Evolutionary conservation across 2,329 filamentous ascomycete genomes (phyloP), one percentile per base, ranked within the genome.

Genomic region (Cladophialophora immunda): DNA sequence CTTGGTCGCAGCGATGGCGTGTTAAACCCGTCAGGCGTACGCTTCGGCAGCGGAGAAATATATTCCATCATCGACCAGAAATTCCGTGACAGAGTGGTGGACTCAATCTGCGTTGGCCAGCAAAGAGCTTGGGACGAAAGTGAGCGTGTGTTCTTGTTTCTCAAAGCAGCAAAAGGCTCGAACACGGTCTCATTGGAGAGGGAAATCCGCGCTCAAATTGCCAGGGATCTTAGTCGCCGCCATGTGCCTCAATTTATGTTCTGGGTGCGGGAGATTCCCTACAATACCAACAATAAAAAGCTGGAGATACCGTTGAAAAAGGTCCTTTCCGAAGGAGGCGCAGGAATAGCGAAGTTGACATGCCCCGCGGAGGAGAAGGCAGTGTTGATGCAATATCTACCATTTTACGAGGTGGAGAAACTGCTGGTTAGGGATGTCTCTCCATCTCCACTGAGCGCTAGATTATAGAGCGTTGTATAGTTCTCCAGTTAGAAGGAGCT

Each of bases 21-120:
- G 1, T 79, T 95, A 59, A 94, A 95, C 74, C 92, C 92, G 0
- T 89, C 86, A 4, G 92, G 92, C 0, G 88, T 95, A 9, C 84
- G 92, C 0, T 95, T 95, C 73, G 92, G 92, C 0, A 91, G 88
- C 4, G 89, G 91, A 0, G 92, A 95, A 77, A 90, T 95, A 34
- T 96, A 95, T 77, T 85, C 85, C 15, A 90, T 94, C 0, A 77
- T 94, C 3, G 90, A 65, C 34, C 52, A 56, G 17, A 34, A 41
- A 1, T 58, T 58, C 5, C 52, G 25, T 5, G 41, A 47, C 30
- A 27, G 6, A 6, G 41, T 66, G 41, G 19, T 34, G 2, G 55
- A 34, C 34, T 61, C 58, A 4, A 38, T 70, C 4, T 65, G 62
- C 22, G 63, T 65, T 0, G 60, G 66, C 13, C 63, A 60, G 25